phyloP scores from a whole-genome alignment of 2,329 filamentous ascomycete species.

The Venturiaceae sp. region DNA sequence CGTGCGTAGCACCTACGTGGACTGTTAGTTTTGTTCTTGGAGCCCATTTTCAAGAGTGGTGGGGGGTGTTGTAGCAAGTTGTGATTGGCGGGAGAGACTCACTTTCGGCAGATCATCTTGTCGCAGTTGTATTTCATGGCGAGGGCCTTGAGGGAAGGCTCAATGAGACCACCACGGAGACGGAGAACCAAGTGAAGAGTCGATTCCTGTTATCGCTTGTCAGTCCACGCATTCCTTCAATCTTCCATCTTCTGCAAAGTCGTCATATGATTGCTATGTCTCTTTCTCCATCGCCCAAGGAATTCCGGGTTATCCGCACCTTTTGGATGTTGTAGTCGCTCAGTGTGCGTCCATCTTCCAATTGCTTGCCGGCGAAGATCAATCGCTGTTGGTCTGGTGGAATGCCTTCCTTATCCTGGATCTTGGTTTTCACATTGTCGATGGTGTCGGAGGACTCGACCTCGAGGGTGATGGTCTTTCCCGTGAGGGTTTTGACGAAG shows the following conservation, averaged over 20 bases:
- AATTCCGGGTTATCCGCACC: conserved; percentile 43
- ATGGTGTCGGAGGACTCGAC: conserved; percentile 98
- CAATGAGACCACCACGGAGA: conserved; percentile 98
- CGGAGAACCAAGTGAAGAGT: conserved; percentile 97
- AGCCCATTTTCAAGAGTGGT: background rate
- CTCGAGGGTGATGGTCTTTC: conserved; percentile 99
- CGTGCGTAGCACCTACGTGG: conserved; percentile 43
- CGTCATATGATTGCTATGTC: background rate
- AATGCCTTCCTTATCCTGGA: conserved; percentile 99
- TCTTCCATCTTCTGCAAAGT: background rate
- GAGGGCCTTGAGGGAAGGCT: conserved; percentile 96
- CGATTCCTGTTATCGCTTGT: conserved; percentile 60
- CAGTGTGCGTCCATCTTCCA: conserved; percentile 94
- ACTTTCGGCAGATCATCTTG: conserved; percentile 99
- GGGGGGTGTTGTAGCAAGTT: background rate
- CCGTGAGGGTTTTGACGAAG: conserved; percentile 99
- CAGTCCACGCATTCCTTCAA: background rate
- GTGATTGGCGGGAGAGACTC: background rate
- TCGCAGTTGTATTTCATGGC: conserved; percentile 99
- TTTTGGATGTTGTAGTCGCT: conserved; percentile 99
- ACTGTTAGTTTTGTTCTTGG: background rate
- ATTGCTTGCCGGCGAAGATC: conserved; percentile 98
- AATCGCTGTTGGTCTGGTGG: conserved; percentile 96
- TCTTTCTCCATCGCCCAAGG: no score
- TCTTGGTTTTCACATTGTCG: conserved; percentile 99